Evolutionary conservation across 768 basidiomycete species (phyloP), one percentile per base, ranked within the genome.

Genomic region (Kwoniella bestiolae): DNA sequence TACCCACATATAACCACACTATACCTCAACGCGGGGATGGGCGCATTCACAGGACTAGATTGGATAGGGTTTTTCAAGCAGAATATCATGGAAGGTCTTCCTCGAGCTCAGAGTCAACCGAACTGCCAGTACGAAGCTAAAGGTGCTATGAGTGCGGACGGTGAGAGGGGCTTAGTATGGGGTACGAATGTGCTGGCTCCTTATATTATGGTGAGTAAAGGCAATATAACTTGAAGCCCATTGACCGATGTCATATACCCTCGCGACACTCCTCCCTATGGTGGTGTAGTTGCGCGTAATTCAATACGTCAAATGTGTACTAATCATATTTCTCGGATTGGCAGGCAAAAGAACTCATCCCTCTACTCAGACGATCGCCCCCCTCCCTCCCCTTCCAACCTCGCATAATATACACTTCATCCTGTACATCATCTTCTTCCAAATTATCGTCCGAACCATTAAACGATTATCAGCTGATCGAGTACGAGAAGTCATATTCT

Each of bases 1-100:
- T 80, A 80, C 52, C 79, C 80, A 0, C 74, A 82, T 49, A 68
- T 82, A 51, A 82, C 79, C 0, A 71, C 75, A 1, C 70, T 82
- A 9, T 80, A 72, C 65, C 68, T 77, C 28, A 82, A 82, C 61
- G 81, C 81, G 5, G 81, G 79, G 6, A 69, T 80, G 25, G 78
- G 74, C 18, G 72, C 76, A 0, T 77, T 72, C 59, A 67, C 55
- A 1, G 72, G 75, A 18, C 52, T 77, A 38, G 32, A 73, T 50
- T 80, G 73, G 70, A 47, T 66, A 3, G 60, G 29, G 0, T 71
- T 79, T 26, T 35, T 70, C 31, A 52, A 61, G 28, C 76, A 81
- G 65, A 59, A 76, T 26, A 31, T 77, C 12, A 29, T 26, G 21
- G 67, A 68, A 5, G 75, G 76, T 7, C 63, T 72, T 3, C 51